Evolutionary conservation across 2,329 filamentous ascomycete genomes (phyloP).

Genomic region (Exutisphaerella laricina): DNA sequence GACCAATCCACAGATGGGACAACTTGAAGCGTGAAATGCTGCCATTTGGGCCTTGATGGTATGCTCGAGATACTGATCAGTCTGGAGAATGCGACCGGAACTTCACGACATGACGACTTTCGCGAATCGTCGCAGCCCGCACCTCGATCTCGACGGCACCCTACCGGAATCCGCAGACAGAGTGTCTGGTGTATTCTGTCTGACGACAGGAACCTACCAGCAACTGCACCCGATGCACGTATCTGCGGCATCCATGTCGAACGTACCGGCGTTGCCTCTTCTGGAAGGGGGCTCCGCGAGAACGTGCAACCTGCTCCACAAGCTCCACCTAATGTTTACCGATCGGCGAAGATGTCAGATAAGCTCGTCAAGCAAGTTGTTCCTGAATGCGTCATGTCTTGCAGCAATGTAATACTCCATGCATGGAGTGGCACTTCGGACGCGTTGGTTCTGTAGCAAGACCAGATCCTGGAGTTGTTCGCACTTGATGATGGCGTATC

Average conservation of each 20-base stretch:
- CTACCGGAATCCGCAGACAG: no score
- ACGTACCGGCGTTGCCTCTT: not conserved
- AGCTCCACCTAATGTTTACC: no score
- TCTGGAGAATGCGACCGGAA: no score
- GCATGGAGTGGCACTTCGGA: no score
- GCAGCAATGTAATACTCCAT: not conserved
- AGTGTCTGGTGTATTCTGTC: no score
- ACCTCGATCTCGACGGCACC: no score
- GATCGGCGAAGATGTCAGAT: no score
- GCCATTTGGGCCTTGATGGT: constrained; percentile 6
- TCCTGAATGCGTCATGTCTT: not conserved
- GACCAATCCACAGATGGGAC: constrained; percentile 65
- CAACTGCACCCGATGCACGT: not conserved
- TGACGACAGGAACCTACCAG: not conserved
- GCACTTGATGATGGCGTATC: not conserved
- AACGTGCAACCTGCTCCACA: no score
- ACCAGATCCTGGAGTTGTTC: not conserved
- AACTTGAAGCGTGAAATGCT: constrained; percentile 48
- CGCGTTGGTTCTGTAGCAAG: not conserved
- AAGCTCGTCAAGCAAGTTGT: not conserved
- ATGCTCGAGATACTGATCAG: no score
- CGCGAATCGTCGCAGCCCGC: no score
- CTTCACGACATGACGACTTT: no score
- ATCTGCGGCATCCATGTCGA: not conserved
- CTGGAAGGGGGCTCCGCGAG: no score